Evolutionary conservation across 768 basidiomycete species (phyloP).

Genomic region (Russula virescens): DNA sequence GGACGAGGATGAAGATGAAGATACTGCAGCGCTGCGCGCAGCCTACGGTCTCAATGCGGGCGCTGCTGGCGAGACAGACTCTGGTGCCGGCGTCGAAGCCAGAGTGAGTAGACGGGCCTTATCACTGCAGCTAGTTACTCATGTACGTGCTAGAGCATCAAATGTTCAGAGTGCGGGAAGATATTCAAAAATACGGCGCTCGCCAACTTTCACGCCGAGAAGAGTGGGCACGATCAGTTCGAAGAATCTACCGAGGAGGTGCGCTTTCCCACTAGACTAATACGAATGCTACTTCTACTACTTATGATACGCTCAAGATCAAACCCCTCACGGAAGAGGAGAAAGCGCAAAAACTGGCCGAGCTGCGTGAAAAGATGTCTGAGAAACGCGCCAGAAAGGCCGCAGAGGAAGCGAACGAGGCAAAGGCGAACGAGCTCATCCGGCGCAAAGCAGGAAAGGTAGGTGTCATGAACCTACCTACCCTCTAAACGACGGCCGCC

Average conservation of each 20-base stretch:
- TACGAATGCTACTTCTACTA: neutral
- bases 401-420: constrained; percentile 65
- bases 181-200: constrained; percentile 80
- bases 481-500: neutral
- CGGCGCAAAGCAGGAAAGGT: constrained; percentile 84
- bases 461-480: constrained; percentile 6
- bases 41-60: constrained; percentile 40
- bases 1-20: constrained; percentile 71
- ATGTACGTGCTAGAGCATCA: constrained; percentile 56
- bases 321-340: constrained; percentile 95
- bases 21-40: constrained; percentile 53
- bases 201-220: constrained; percentile 91
- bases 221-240: constrained; percentile 92
- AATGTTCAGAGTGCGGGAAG: constrained; percentile 80
- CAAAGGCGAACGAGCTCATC: constrained; percentile 68
- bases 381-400: constrained; percentile 73
- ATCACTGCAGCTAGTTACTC: neutral
- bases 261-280: constrained; percentile 10
- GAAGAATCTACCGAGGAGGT: constrained; percentile 96
- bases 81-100: constrained; percentile 48
- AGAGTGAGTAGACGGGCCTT: constrained; percentile 43
- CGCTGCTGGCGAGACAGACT: constrained; percentile 29
- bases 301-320: constrained; percentile 43
- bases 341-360: constrained; percentile 72
- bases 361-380: constrained; percentile 72